These are phyloP conservation scores for Neonectria neomacrospora DNA, from an alignment of 2,329 filamentous ascomycete species.

Conservation along the genomic window DNA sequence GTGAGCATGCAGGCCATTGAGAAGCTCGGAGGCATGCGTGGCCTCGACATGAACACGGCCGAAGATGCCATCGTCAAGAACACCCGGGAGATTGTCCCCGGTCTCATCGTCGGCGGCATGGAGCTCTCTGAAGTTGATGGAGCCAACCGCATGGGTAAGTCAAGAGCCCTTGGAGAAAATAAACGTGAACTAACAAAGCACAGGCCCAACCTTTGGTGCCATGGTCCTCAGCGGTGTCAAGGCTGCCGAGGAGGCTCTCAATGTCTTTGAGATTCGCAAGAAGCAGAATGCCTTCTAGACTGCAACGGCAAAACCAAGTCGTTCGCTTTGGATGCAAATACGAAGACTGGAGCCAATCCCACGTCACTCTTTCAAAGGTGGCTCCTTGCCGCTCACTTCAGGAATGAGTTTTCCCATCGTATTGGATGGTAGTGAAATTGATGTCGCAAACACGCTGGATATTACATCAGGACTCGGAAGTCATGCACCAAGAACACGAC, in stretches of 20 bases:
- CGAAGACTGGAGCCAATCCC: conserved; percentile 1
- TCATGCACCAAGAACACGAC: background rate
- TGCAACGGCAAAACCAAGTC: background rate
- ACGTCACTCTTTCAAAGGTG: conserved; percentile 32
- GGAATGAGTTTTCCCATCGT: background rate
- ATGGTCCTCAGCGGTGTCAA: conserved; percentile 91
- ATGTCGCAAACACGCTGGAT: background rate
- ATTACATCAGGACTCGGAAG: background rate
- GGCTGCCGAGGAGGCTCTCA: conserved; percentile 87
- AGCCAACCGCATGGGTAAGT: conserved; percentile 86
- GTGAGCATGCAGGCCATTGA: conserved; percentile 88
- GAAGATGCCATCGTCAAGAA: conserved; percentile 95
- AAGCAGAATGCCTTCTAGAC: conserved; percentile 74
- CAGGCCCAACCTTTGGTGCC: conserved; percentile 82
- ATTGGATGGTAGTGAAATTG: background rate
- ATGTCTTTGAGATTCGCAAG: conserved; percentile 81
- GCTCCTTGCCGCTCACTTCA: conserved; percentile 31
- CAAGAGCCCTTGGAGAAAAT: background rate
- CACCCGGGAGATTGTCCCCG: conserved; percentile 87
- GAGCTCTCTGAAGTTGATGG: conserved; percentile 91
- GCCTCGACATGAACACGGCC: conserved; percentile 89
- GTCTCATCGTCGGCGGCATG: conserved; percentile 94
- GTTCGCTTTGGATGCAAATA: background rate
- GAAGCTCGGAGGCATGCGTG: conserved; percentile 90
- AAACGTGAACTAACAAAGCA: background rate